phyloP scores from a whole-genome alignment of 2,329 filamentous ascomycete genomes.

The Grosmannia clavigera region DNA sequence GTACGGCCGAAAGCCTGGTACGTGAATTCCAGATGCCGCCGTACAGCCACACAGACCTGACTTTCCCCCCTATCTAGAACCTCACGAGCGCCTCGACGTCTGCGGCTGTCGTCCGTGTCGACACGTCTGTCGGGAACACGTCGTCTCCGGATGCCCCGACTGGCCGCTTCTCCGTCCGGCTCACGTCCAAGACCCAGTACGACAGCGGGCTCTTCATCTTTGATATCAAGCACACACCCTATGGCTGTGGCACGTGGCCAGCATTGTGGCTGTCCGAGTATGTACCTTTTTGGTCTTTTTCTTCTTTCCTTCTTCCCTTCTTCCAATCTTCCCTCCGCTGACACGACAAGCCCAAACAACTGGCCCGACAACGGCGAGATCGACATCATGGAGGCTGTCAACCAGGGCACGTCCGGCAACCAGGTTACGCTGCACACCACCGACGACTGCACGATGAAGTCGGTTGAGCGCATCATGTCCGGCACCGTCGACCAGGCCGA shows the following conservation, averaged over 20 bases:
- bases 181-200: slow-evolving; percentile 49
- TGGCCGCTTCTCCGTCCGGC: slow-evolving; percentile 50
- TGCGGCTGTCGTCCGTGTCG: slow-evolving; percentile 46
- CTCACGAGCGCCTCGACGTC: slow-evolving; percentile 45
- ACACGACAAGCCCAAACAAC: slow-evolving; percentile 37
- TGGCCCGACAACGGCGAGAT: slow-evolving; percentile 33
- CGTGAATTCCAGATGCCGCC: background rate
- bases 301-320: background rate
- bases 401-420: slow-evolving; percentile 36
- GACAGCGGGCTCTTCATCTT: slow-evolving; percentile 55
- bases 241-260: slow-evolving; percentile 52
- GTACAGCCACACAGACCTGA: no score
- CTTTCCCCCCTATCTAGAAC: slow-evolving; percentile 30
- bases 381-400: slow-evolving; percentile 32
- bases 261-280: slow-evolving; percentile 52
- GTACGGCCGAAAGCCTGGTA: slow-evolving; percentile 29
- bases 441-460: slow-evolving; percentile 34
- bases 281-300: background rate
- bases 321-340: background rate
- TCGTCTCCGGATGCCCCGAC: slow-evolving; percentile 38
- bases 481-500: slow-evolving; percentile 29
- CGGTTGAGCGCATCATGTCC: slow-evolving; percentile 40
- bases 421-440: slow-evolving; percentile 48
- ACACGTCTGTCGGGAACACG: slow-evolving; percentile 40
- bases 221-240: slow-evolving; percentile 50